A percentile compares a stretch with the other conserved stretches of the same genome.
Conservation (phyloP, 2,329 filamentous ascomycete species). For the Cladosporium sp. region DNA sequence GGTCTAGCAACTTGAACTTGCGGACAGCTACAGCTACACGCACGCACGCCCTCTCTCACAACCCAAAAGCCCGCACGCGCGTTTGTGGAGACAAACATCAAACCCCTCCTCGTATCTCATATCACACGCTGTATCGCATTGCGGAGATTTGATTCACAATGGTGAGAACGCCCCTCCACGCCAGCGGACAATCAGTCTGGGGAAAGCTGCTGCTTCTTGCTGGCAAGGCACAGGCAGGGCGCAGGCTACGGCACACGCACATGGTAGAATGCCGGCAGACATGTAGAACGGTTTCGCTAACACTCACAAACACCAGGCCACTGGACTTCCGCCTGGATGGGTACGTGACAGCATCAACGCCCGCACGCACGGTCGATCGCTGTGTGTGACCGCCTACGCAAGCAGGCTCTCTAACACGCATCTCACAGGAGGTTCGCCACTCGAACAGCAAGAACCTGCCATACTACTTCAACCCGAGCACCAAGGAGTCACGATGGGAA, state of each 20-base stretch:
- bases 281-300: neutral
- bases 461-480: constrained; percentile 92
- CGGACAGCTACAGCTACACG: constrained; percentile 1
- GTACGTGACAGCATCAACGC: constrained; percentile 6
- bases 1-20: neutral
- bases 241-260: neutral
- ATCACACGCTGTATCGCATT: neutral
- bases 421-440: constrained; percentile 74
- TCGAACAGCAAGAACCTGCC: constrained; percentile 98
- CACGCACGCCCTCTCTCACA: neutral
- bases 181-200: constrained; percentile 10
- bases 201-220: constrained; percentile 14
- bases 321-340: constrained; percentile 36
- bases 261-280: neutral
- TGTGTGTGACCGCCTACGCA: constrained; percentile 9
- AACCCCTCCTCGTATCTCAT: neutral
- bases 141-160: constrained; percentile 16
- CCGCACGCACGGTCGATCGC: constrained; percentile 7
- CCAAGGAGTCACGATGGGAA: constrained; percentile 93
- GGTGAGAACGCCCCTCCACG: constrained; percentile 12
- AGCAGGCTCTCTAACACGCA: constrained; percentile 10
- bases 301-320: constrained; percentile 26
- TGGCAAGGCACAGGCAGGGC: neutral
- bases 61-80: neutral
- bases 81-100: constrained; percentile 1